A percentile compares a stretch with the other conserved stretches of the same genome.
Conservation (phyloP, 2,329 filamentous ascomycete species). For the Penicillium rolfsii region DNA sequence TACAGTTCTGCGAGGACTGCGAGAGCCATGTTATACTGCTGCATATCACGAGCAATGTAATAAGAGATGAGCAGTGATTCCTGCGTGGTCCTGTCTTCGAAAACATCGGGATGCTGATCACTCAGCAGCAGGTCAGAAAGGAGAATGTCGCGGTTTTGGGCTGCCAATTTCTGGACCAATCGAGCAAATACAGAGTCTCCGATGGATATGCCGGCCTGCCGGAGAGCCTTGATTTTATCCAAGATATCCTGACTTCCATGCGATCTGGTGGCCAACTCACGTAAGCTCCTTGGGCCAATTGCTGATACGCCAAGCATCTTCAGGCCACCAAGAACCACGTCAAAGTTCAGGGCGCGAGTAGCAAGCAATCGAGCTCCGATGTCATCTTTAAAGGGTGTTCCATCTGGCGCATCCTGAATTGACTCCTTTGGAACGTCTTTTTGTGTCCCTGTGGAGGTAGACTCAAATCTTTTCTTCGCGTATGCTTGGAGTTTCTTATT, state of each 20-base stretch:
- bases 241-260: constrained; percentile 59
- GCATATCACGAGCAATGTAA: constrained; percentile 55
- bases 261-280: constrained; percentile 73
- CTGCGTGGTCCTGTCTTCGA: constrained; percentile 60
- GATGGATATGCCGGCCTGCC: constrained; percentile 64
- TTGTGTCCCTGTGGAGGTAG: constrained; percentile 10
- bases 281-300: constrained; percentile 76
- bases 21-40: constrained; percentile 59
- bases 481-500: constrained; percentile 30
- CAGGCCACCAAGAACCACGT: constrained; percentile 71
- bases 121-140: constrained; percentile 58
- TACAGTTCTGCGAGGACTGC: constrained; percentile 53
- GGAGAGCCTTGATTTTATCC: constrained; percentile 63
- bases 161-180: constrained; percentile 67
- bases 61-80: constrained; percentile 58
- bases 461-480: constrained; percentile 26
- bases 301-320: constrained; percentile 69
- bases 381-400: constrained; percentile 64
- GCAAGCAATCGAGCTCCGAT: constrained; percentile 83
- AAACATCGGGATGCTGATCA: constrained; percentile 67
- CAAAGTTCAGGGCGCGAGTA: constrained; percentile 70
- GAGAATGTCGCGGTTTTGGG: constrained; percentile 56
- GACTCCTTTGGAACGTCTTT: neutral
- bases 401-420: constrained; percentile 22
- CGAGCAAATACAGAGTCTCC: constrained; percentile 66